Evolutionary conservation across 352 stramenopile species (phyloP).

Genomic region (Phytophthora sojae): DNA sequence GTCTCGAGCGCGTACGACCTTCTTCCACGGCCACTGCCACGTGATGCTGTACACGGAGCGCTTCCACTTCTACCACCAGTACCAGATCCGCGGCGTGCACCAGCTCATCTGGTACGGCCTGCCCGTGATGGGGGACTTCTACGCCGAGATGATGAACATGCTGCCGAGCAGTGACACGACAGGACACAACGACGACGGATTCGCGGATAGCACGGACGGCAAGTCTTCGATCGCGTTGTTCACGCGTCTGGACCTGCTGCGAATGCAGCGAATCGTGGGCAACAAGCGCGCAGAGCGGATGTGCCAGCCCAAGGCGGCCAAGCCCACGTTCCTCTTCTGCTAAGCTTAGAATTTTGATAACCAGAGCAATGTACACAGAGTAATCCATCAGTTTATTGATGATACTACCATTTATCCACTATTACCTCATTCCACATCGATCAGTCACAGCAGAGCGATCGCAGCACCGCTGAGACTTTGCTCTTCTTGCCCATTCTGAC

Average conservation of each 20-base stretch:
- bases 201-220: constrained; percentile 28
- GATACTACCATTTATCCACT: too few species aligned
- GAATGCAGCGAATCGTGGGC: constrained; percentile 79
- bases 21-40: constrained; percentile 81
- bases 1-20: constrained; percentile 71
- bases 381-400: neutral
- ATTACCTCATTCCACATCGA: too few species aligned
- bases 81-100: constrained; percentile 77
- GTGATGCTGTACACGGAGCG: constrained; percentile 86
- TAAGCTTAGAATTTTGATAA: constrained; percentile 33
- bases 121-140: constrained; percentile 74
- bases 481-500: too few species aligned
- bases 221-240: constrained; percentile 74
- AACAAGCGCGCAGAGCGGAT: constrained; percentile 76
- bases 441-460: too few species aligned
- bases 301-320: constrained; percentile 66
- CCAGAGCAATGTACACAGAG: neutral
- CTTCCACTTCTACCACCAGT: constrained; percentile 90
- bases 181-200: constrained; percentile 33
- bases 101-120: constrained; percentile 84
- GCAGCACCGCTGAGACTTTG: too few species aligned
- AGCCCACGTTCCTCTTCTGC: constrained; percentile 82
- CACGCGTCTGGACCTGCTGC: constrained; percentile 64
- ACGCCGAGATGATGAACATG: constrained; percentile 85
- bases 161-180: constrained; percentile 40